Conservation (phyloP, 2,329 filamentous ascomycete species). For the Biscogniauxia marginata region DNA sequence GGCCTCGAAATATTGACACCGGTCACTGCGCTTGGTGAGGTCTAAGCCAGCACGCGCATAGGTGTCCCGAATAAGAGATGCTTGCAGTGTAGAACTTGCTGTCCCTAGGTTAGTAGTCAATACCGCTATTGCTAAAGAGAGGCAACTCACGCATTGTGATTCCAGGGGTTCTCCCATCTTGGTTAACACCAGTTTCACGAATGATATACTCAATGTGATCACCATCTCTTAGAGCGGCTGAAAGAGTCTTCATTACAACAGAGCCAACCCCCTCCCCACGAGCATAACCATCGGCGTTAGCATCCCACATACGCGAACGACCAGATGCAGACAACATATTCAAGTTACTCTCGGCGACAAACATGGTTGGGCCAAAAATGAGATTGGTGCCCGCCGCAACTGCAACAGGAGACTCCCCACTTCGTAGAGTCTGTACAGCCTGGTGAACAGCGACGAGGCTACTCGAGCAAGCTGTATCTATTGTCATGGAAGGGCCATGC, state of each 20-base stretch:
- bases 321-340: slow-evolving; percentile 4
- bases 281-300: slow-evolving; percentile 20
- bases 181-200: slow-evolving; percentile 17
- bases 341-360: background rate
- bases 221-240: slow-evolving; percentile 35
- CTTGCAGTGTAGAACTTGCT: slow-evolving; percentile 8
- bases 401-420: slow-evolving; percentile 4
- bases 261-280: slow-evolving; percentile 33
- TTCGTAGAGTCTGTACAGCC: slow-evolving; percentile 8
- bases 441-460: slow-evolving; percentile 10
- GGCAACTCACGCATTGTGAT: slow-evolving; percentile 7
- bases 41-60: slow-evolving; percentile 13
- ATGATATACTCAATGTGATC: slow-evolving; percentile 20
- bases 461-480: slow-evolving; percentile 9
- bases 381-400: slow-evolving; percentile 8
- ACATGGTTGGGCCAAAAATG: slow-evolving; percentile 3
- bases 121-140: background rate
- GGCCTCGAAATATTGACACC: slow-evolving; percentile 30
- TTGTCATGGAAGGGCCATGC: slow-evolving; percentile 10
- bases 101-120: background rate
- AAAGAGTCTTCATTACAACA: slow-evolving; percentile 31
- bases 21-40: slow-evolving; percentile 3
- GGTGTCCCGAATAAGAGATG: slow-evolving; percentile 5
- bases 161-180: slow-evolving; percentile 13
- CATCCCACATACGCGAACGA: slow-evolving; percentile 6